Evolutionary conservation across 2,329 filamentous ascomycete genomes (phyloP).

Genomic region (Colletotrichum lini): DNA sequence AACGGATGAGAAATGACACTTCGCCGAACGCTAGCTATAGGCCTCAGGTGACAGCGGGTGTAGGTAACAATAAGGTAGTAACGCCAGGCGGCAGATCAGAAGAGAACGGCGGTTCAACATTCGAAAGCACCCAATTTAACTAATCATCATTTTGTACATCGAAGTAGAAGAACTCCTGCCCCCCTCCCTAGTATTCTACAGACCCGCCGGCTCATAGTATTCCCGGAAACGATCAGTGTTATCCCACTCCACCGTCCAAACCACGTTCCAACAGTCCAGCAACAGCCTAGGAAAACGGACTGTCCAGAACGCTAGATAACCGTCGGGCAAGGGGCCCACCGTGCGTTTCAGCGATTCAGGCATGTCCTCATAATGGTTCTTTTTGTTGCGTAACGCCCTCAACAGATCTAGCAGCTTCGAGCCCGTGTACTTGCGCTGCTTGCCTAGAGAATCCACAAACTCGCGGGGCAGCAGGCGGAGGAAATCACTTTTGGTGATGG

Average conservation of each 20-base stretch:
- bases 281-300: conserved; percentile 83
- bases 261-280: conserved; percentile 83
- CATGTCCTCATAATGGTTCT: conserved; percentile 98
- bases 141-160: background rate
- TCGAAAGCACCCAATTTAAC: too few species aligned
- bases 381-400: conserved; percentile 93
- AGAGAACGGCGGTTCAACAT: too few species aligned
- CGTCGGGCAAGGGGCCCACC: conserved; percentile 82
- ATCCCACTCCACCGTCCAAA: conserved; percentile 76
- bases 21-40: too few species aligned
- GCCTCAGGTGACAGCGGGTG: too few species aligned
- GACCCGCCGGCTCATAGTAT: conserved; percentile 72
- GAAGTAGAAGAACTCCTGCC: background rate
- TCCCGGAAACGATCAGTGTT: conserved; percentile 77
- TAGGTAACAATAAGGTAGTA: too few species aligned
- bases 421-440: conserved; percentile 95
- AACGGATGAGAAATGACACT: too few species aligned
- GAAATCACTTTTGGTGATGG: conserved; percentile 80
- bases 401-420: conserved; percentile 87
- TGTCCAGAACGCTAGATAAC: conserved; percentile 89
- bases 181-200: conserved; percentile 39
- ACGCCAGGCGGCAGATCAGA: too few species aligned
- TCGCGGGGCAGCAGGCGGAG: conserved; percentile 80
- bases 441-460: conserved; percentile 91
- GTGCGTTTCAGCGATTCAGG: conserved; percentile 78